A percentile compares a stretch with the other conserved stretches of the same genome.
Conservation (phyloP, 169 alveolate genomes). For the Plasmodium yoelii region DNA sequence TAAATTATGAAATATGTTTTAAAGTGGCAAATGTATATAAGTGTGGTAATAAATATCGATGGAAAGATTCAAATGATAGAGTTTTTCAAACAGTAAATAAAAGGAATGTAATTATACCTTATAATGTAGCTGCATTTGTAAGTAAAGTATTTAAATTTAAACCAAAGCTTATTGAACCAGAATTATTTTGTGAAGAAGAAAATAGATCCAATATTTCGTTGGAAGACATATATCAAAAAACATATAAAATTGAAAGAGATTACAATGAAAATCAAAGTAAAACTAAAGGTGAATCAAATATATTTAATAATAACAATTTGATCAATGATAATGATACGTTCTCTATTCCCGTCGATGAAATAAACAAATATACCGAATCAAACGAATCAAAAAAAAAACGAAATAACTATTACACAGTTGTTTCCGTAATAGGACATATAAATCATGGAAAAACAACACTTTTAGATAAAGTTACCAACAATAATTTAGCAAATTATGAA, state of each 20-base stretch:
- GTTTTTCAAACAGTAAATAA: conserved; percentile 80
- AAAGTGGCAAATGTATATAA: conserved; percentile 80
- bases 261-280: conserved; percentile 5
- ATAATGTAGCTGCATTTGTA: conserved; percentile 84
- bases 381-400: not conserved
- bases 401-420: conserved; percentile 81
- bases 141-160: conserved; percentile 80
- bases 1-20: conserved; percentile 80
- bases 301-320: not conserved
- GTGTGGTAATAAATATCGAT: conserved; percentile 76
- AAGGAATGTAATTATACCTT: conserved; percentile 84
- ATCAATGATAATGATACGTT: not conserved
- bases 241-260: conserved; percentile 26
- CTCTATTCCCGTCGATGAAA: not conserved
- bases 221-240: conserved; percentile 33
- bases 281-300: not conserved
- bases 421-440: conserved; percentile 88
- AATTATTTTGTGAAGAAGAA: conserved; percentile 81
- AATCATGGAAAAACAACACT: conserved; percentile 91
- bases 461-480: conserved; percentile 77
- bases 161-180: conserved; percentile 84
- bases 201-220: conserved; percentile 2
- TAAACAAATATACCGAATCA: conserved; percentile 5
- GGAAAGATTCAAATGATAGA: conserved; percentile 86
- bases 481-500: conserved; percentile 65